Evolutionary conservation across 2,329 filamentous ascomycete genomes (phyloP).

Genomic region (Sporothrix brasiliensis): DNA sequence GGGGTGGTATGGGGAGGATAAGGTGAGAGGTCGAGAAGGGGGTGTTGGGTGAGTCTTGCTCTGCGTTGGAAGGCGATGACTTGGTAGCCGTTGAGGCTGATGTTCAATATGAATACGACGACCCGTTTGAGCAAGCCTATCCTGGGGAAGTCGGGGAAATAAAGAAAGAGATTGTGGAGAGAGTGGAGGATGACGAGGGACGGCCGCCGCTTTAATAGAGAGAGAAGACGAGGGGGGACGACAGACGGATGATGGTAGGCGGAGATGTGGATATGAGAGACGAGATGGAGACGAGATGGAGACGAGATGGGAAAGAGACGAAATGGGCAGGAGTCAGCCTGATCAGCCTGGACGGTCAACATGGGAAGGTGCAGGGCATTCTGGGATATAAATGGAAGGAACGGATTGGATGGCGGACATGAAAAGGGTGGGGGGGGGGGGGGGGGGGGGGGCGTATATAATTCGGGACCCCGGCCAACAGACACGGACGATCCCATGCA

Average conservation of each 20-base stretch:
- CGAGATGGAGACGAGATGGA: too few relatives aligned
- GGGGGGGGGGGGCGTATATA: neutral
- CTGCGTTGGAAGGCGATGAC: neutral
- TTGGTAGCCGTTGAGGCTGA: neutral
- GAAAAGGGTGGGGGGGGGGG: neutral
- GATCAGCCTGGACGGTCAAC: neutral
- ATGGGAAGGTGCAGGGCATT: neutral
- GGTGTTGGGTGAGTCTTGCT: too few relatives aligned
- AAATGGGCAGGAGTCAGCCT: neutral
- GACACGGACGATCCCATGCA: neutral
- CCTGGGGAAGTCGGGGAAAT: neutral
- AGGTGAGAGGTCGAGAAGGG: too few relatives aligned
- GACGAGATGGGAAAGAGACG: neutral
- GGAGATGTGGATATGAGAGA: too few relatives aligned
- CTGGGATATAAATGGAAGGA: neutral
- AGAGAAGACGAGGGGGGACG: neutral
- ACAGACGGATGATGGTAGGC: too few relatives aligned
- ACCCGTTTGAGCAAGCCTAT: neutral
- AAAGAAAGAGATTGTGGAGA: neutral
- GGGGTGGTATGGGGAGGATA: too few relatives aligned
- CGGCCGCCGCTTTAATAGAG: conserved; percentile 14
- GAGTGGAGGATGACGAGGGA: neutral
- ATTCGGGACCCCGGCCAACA: neutral
- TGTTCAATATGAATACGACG: neutral
- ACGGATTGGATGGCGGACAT: neutral